Evolutionary conservation across 1,139 yeast species (phyloP), one percentile per base, ranked within the genome.

Genomic region (Debaryomyces sp.): DNA sequence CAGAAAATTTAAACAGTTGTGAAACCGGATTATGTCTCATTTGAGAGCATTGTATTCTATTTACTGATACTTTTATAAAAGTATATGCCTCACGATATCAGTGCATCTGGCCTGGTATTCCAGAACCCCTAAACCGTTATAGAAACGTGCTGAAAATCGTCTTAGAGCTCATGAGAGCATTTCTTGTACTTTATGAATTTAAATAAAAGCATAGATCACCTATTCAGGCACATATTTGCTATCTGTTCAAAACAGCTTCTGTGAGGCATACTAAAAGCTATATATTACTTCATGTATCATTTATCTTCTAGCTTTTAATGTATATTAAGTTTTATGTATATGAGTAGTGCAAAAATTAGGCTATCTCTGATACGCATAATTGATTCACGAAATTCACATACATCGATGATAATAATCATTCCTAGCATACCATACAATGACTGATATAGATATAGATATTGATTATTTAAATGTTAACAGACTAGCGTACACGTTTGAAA

Each of bases 381-480:
- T 35, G 38, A 21, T 35, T 27, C 15, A 22, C 26, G 30, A 27
- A 27, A 21, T 35, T 35, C 8, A 35, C 13, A 35, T n/a, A 17
- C 17, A 12, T 6, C 5, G n/a, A 6, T 5, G 8, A 13, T 32
- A n/a, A n/a, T 35, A n/a, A 12, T 35, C 23, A 39, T 4, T n/a
- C 22, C 7, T 21, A 15, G 13, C 37, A 41, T 29, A 30, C n/a
- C 12, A 30, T 18, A 40, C 12, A 18, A 34, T 41, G 48, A 27
- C 24, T 12, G 34, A 21, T 21, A 33, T 45, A 26, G 52, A 48
- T 18, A 42, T 50, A 13, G 57, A 54, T 32, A 40, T 53, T 40
- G 45, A 39, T 7, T 52, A 48, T 37, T 44, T 55, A 13, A 47
- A 53, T 34, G 50, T 54, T n/a, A 44, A 42, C 21, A 52, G 48